Evolutionary conservation across 768 basidiomycete species (phyloP).

Genomic region (Trametes maxima): DNA sequence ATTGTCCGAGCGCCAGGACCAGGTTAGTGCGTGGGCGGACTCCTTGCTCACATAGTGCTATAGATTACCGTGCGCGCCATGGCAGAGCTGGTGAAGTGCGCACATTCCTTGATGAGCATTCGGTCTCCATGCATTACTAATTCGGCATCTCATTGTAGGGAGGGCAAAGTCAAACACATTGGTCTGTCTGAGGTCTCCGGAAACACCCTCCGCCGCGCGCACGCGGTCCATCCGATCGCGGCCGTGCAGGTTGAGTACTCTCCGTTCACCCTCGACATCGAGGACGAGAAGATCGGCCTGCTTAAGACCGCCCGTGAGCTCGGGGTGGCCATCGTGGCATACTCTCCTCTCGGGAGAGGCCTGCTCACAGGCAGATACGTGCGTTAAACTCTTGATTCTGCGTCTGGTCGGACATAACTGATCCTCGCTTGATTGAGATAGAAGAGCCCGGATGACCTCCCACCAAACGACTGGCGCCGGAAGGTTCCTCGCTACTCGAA

Average conservation of each 20-base stretch:
- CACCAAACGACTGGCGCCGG: conserved; percentile 33
- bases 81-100: conserved; percentile 33
- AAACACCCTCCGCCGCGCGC: conserved; percentile 30
- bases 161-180: conserved; percentile 32
- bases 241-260: conserved; percentile 50
- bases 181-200: conserved; percentile 36
- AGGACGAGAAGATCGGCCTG: conserved; percentile 42
- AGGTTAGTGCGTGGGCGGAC: too few species aligned
- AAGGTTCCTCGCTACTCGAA: conserved; percentile 30
- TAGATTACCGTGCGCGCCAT: conserved; percentile 28
- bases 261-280: conserved; percentile 47
- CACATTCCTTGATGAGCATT: not conserved
- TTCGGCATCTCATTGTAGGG: conserved; percentile 19
- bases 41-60: not conserved
- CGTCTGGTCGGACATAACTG: not conserved
- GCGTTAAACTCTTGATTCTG: not conserved
- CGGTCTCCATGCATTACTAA: not conserved
- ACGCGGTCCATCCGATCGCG: conserved; percentile 47
- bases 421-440: not conserved
- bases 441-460: conserved; percentile 36
- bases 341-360: conserved; percentile 40
- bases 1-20: too few species aligned
- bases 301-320: conserved; percentile 45
- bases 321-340: conserved; percentile 49
- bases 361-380: conserved; percentile 33